Conservation (phyloP, 192 early-diverging fungal species). For the Podila epicladia region DNA sequence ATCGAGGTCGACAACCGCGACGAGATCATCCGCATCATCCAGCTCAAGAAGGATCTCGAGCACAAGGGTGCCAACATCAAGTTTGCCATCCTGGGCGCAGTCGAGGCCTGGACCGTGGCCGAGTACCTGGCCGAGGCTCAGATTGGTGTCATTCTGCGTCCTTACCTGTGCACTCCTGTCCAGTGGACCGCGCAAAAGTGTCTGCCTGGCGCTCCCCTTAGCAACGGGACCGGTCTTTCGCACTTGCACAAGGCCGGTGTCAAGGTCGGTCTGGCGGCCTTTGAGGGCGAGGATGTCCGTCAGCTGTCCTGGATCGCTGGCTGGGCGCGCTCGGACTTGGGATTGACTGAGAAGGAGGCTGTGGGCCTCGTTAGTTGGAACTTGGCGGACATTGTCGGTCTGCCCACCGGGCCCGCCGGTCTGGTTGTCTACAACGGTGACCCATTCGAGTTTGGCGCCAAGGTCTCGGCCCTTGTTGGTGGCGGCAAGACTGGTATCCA, state of each 20-base stretch:
- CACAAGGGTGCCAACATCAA: conserved; percentile 44
- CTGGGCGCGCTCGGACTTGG: conserved; percentile 63
- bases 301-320: conserved; percentile 84
- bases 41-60: conserved; percentile 61
- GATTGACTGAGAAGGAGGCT: conserved; percentile 67
- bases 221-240: conserved; percentile 61
- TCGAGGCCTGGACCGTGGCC: conserved; percentile 74
- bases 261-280: conserved; percentile 63
- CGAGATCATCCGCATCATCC: conserved; percentile 74
- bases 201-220: conserved; percentile 61
- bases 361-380: conserved; percentile 77
- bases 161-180: conserved; percentile 70
- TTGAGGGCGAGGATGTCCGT: conserved; percentile 63
- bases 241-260: conserved; percentile 68
- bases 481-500: conserved; percentile 56
- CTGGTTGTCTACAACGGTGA: conserved; percentile 72
- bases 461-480: conserved; percentile 66
- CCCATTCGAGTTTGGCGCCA: conserved; percentile 70
- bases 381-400: conserved; percentile 72
- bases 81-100: conserved; percentile 70
- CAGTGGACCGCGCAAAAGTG: conserved; percentile 70
- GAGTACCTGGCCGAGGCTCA: conserved; percentile 59
- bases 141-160: conserved; percentile 72
- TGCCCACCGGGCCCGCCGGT: conserved; percentile 49
- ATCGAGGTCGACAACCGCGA: conserved; percentile 63